Base-by-base conservation (phyloP, 1,139 yeast genomes). In the Taphrina flavorubra region DNA sequence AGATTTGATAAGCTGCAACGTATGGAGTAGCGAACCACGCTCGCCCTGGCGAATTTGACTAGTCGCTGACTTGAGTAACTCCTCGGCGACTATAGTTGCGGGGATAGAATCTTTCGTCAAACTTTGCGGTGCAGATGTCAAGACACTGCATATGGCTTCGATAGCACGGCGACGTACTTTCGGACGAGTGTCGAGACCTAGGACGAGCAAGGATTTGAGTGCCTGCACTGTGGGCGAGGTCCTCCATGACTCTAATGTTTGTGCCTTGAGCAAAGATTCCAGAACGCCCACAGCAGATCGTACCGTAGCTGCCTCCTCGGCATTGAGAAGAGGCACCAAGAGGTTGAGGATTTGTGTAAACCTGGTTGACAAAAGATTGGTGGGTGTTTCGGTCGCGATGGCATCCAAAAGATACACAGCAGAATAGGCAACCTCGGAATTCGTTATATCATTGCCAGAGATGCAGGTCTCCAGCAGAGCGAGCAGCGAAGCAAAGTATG, bases 101-200 rank as follows among this genome's bases (percentile, higher is more conserved):
- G 58, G 46, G 14, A 61, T 63, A 18, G 66, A 63, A 42, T 51
- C 63, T 46, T 46, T 66, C 62, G 63, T 53, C 34, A 68, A 25
- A 13, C 59, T 46, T 37, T 31, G 51, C 16, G 67, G 68, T 16
- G 64, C 56, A 18, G 83, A 83, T 5, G 79, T 72, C 72, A 94
- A 80, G 42, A 94, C 81, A 6, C 81, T 83, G 61, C 83, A 79
- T 25, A 94, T 83, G 1, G 97, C 90, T 70, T 94, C 99, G 74
- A 88, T 90, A 1, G 98, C 97, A 81, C 97, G 87, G 84, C 90
- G 91, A 78, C 99, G 86, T 13, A 95, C 96, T 76, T 95, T 95
- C 44, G 99, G 99, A 77, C 99, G 85, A 57, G 90, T 88, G 77
- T 95, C 99, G 68, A 90, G 80, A 0, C 94, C 85, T 72, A 92